phyloP scores from a whole-genome alignment of 192 early-diverging fungal genomes.

The Podila verticillata region DNA sequence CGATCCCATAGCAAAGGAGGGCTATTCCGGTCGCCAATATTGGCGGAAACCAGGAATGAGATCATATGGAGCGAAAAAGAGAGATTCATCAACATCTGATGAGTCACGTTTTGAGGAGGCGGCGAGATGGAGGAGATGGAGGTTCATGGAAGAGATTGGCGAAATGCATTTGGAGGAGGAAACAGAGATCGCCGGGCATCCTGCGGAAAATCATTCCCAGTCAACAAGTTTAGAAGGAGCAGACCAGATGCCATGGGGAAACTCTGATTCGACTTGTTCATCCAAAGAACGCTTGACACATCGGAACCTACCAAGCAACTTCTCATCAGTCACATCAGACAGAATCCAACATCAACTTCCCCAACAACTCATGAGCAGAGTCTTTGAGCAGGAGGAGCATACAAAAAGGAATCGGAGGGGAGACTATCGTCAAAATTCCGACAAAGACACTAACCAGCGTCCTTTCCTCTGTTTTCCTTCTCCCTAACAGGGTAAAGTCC shows the following conservation, averaged over 20 bases:
- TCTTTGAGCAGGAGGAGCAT: neutral
- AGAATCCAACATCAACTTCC: too few relatives aligned
- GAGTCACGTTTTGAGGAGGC: too few relatives aligned
- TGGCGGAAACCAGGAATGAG: neutral
- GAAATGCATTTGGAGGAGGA: too few relatives aligned
- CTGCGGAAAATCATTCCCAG: neutral
- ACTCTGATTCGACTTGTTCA: constrained; percentile 10
- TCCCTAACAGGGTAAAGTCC: constrained; percentile 93
- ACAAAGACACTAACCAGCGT: neutral
- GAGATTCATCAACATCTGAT: too few relatives aligned
- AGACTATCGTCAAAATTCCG: neutral
- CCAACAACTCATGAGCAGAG: too few relatives aligned
- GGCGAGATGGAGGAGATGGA: too few relatives aligned
- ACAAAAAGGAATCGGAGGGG: too few relatives aligned
- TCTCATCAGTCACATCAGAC: too few relatives aligned
- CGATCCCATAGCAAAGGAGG: neutral
- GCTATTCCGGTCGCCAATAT: neutral
- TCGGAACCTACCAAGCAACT: too few relatives aligned
- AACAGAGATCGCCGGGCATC: neutral
- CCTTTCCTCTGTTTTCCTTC: neutral
- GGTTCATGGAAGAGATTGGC: too few relatives aligned
- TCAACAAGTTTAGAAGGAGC: neutral
- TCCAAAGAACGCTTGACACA: too few relatives aligned
- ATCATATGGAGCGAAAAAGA: too few relatives aligned
- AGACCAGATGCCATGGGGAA: constrained; percentile 13